These are phyloP conservation scores for Nicotiana undulata DNA, from an alignment of 257 asterid genomes.

Conservation along the genomic window DNA sequence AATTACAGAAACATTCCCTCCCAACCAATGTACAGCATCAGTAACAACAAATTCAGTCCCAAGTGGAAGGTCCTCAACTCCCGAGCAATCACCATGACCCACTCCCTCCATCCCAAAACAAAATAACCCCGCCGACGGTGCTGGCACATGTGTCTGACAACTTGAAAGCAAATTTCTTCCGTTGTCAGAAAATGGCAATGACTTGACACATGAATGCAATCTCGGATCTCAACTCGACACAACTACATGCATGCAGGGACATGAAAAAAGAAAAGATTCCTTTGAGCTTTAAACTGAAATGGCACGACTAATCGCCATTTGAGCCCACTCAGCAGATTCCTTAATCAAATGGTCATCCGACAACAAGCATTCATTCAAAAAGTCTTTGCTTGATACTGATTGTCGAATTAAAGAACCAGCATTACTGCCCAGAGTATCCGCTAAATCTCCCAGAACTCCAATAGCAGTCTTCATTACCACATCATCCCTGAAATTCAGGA, in stretches of 20 bases:
- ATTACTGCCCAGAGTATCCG: slow-evolving; percentile 81
- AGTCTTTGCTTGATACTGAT: slow-evolving; percentile 70
- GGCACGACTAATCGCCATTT: slow-evolving; percentile 78
- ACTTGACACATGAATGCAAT: slow-evolving; percentile 50
- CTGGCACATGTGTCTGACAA: slow-evolving; percentile 70
- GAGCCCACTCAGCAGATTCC: slow-evolving; percentile 95
- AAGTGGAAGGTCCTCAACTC: background rate
- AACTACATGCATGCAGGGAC: slow-evolving; percentile 78
- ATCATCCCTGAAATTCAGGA: slow-evolving; percentile 59
- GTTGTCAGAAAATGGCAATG: slow-evolving; percentile 52
- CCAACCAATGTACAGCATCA: background rate
- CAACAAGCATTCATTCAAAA: slow-evolving; percentile 70
- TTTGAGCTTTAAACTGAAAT: too few species aligned
- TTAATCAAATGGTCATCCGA: slow-evolving; percentile 83
- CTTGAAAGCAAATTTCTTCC: slow-evolving; percentile 45
- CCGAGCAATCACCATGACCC: background rate
- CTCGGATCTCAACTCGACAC: slow-evolving; percentile 61
- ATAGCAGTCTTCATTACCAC: slow-evolving; percentile 84
- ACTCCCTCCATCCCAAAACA: slow-evolving; percentile 15
- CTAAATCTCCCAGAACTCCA: slow-evolving; percentile 83
- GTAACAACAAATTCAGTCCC: background rate
- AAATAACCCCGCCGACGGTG: slow-evolving; percentile 35
- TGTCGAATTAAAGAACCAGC: slow-evolving; percentile 75
- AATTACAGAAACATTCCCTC: slow-evolving; percentile 15
- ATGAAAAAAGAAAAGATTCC: too few species aligned